Conservation (phyloP, 2,329 filamentous ascomycete genomes). For the Aspergillus candidus region DNA sequence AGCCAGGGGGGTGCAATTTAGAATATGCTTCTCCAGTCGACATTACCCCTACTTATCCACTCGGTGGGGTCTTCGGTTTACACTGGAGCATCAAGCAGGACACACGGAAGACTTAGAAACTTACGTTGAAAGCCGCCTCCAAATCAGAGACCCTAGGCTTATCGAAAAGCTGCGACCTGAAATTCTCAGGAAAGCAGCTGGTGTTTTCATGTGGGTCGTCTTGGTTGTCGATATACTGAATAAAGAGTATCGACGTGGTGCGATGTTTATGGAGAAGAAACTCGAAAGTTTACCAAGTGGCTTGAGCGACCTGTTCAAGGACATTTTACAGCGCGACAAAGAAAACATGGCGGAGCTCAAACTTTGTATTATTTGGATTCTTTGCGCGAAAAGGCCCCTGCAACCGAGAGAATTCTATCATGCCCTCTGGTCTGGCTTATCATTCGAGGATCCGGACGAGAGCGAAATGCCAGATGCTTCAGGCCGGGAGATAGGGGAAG, state of each 20-base stretch:
- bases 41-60: conserved; percentile 41
- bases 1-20: conserved; percentile 12
- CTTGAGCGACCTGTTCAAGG: conserved; percentile 46
- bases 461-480: conserved; percentile 1
- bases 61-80: conserved; percentile 23
- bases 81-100: conserved; percentile 35
- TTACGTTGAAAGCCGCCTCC: conserved; percentile 13
- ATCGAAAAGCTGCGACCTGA: conserved; percentile 21
- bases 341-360: conserved; percentile 37
- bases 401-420: conserved; percentile 30
- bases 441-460: conserved; percentile 1
- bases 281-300: conserved; percentile 37
- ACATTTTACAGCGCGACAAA: conserved; percentile 47
- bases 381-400: conserved; percentile 39
- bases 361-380: conserved; percentile 49
- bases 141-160: conserved; percentile 17
- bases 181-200: conserved; percentile 35
- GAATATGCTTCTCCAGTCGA: conserved; percentile 38
- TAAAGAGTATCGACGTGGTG: conserved; percentile 28
- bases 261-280: conserved; percentile 25
- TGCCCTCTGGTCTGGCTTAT: conserved; percentile 14
- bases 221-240: conserved; percentile 39
- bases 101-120: conserved; percentile 28
- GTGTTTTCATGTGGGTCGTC: conserved; percentile 45
- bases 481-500: not conserved